phyloP scores from a whole-genome alignment of 83 land plant genomes.

The Picea abies region DNA sequence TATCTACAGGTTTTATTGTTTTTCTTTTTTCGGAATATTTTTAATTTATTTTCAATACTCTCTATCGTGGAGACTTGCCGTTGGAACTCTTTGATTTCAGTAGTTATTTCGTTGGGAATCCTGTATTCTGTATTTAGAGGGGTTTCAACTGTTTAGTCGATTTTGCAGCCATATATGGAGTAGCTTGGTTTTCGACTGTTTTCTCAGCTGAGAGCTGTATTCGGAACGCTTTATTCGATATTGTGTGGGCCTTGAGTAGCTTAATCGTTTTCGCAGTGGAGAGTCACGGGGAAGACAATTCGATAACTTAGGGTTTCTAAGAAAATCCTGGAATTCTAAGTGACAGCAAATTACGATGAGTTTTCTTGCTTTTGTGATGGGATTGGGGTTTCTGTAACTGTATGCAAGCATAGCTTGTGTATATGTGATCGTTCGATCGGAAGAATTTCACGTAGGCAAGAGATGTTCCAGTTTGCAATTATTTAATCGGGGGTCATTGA shows the following conservation, averaged over 20 bases:
- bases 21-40: neutral
- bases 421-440: neutral
- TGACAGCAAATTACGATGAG: neutral
- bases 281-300: neutral
- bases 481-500: no score
- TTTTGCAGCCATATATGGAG: neutral
- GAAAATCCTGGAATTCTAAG: neutral
- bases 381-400: neutral
- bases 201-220: neutral
- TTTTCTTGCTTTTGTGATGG: neutral
- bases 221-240: neutral
- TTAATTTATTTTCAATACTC: neutral
- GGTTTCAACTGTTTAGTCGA: neutral
- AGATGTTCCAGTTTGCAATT: no score
- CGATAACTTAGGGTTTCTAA: neutral
- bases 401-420: neutral
- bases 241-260: neutral
- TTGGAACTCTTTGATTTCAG: neutral
- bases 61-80: neutral
- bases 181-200: neutral
- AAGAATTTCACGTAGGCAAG: neutral
- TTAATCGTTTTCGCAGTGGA: neutral
- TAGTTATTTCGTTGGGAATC: neutral
- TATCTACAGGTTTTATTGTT: neutral
- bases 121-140: neutral